Evolutionary conservation across 2,329 filamentous ascomycete genomes (phyloP).

Genomic region (Penicillium sp.): DNA sequence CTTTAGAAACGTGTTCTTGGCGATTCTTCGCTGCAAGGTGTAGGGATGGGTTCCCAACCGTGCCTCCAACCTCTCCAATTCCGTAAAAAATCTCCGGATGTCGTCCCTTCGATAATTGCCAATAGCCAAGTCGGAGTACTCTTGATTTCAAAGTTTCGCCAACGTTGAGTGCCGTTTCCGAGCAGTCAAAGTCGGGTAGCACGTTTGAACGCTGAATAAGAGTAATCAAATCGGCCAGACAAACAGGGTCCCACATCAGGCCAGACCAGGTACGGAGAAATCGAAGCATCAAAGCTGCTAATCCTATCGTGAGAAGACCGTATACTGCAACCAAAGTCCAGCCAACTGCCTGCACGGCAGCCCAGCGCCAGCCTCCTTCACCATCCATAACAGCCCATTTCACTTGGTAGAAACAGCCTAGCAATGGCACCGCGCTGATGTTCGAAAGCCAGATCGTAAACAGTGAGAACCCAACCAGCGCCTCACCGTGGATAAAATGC

Average conservation of each 20-base stretch:
- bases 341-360: slow-evolving; percentile 74
- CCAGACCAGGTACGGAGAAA: slow-evolving; percentile 72
- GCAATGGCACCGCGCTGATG: slow-evolving; percentile 76
- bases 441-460: slow-evolving; percentile 76
- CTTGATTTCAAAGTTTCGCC: slow-evolving; percentile 59
- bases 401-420: slow-evolving; percentile 75
- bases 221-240: slow-evolving; percentile 78
- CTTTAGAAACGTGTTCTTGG: slow-evolving; percentile 39
- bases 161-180: slow-evolving; percentile 61
- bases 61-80: slow-evolving; percentile 68
- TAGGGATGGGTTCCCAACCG: slow-evolving; percentile 52
- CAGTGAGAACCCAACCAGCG: slow-evolving; percentile 68
- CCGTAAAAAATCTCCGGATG: slow-evolving; percentile 76
- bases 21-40: slow-evolving; percentile 34
- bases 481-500: slow-evolving; percentile 72
- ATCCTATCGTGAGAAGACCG: slow-evolving; percentile 64
- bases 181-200: slow-evolving; percentile 71
- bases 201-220: slow-evolving; percentile 82
- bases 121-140: slow-evolving; percentile 81
- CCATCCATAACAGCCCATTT: slow-evolving; percentile 65
- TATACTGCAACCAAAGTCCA: slow-evolving; percentile 82
- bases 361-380: slow-evolving; percentile 74
- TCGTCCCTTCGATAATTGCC: slow-evolving; percentile 66
- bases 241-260: slow-evolving; percentile 82
- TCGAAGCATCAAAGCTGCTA: slow-evolving; percentile 64